Conservation (phyloP, 2,329 filamentous ascomycete genomes). For the Venturia oleaginea region DNA sequence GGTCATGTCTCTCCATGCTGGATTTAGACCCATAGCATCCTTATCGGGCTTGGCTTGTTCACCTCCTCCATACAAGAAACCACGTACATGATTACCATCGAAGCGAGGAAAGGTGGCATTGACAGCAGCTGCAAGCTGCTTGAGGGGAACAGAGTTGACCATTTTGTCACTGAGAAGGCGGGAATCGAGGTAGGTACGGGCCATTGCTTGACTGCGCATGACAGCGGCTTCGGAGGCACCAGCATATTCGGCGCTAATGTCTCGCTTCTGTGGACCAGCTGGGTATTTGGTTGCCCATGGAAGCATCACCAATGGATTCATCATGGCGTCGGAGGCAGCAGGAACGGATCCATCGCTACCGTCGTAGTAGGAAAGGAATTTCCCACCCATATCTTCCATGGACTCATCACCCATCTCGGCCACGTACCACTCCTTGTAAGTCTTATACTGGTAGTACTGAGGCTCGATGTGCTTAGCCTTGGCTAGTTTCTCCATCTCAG, state of each 20-base stretch:
- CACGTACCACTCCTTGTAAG: slow-evolving; percentile 14
- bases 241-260: background rate
- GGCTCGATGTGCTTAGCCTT: slow-evolving; percentile 2
- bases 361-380: slow-evolving; percentile 13
- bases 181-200: slow-evolving; percentile 15
- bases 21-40: slow-evolving; percentile 7
- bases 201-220: slow-evolving; percentile 8
- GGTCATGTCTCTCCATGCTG: slow-evolving; percentile 9
- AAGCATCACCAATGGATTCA: slow-evolving; percentile 11
- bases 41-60: slow-evolving; percentile 9
- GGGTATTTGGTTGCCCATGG: slow-evolving; percentile 10
- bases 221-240: background rate
- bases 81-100: slow-evolving; percentile 11
- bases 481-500: slow-evolving; percentile 12
- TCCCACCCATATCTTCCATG: slow-evolving; percentile 13
- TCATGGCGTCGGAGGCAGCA: slow-evolving; percentile 8
- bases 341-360: slow-evolving; percentile 11
- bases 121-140: slow-evolving; percentile 5
- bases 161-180: slow-evolving; percentile 12
- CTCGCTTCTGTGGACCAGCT: background rate
- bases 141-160: slow-evolving; percentile 6
- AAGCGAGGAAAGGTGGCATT: slow-evolving; percentile 8
- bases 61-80: slow-evolving; percentile 14
- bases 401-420: slow-evolving; percentile 12
- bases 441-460: slow-evolving; percentile 13